These are phyloP conservation scores for Alloascoidea africana DNA, from an alignment of 805 yeast species.

Conservation along the genomic window DNA sequence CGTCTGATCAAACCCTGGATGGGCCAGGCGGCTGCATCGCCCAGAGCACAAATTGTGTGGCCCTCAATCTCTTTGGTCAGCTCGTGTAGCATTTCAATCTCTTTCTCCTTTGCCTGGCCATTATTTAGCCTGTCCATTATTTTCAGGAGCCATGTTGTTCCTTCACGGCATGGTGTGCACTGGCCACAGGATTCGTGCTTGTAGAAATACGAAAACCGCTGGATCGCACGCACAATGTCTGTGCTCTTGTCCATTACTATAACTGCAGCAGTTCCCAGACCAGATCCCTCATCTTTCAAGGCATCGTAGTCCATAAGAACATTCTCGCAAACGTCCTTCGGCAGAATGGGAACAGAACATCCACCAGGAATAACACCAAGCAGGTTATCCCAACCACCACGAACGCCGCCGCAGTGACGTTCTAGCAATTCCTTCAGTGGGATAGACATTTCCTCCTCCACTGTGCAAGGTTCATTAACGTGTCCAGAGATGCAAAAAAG, in stretches of 20 bases:
- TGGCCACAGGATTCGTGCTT: slow-evolving; percentile 92
- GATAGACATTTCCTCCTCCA: slow-evolving; percentile 89
- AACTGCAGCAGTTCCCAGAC: slow-evolving; percentile 87
- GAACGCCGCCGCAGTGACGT: slow-evolving; percentile 81
- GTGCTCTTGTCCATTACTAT: slow-evolving; percentile 83
- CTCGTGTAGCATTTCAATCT: slow-evolving; percentile 75
- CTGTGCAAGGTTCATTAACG: slow-evolving; percentile 85
- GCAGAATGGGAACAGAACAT: slow-evolving; percentile 72
- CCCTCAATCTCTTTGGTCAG: slow-evolving; percentile 81
- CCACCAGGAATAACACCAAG: slow-evolving; percentile 87
- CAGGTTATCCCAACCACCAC: slow-evolving; percentile 88
- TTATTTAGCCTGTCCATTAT: slow-evolving; percentile 70
- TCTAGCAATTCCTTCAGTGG: slow-evolving; percentile 73
- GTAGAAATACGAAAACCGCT: slow-evolving; percentile 71
- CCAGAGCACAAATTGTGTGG: slow-evolving; percentile 84
- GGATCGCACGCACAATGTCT: slow-evolving; percentile 74
- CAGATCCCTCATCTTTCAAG: slow-evolving; percentile 70
- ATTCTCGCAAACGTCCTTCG: slow-evolving; percentile 47
- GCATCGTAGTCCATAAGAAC: slow-evolving; percentile 84
- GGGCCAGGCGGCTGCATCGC: slow-evolving; percentile 93
- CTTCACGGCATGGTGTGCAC: slow-evolving; percentile 92
- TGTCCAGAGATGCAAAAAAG: slow-evolving; percentile 81
- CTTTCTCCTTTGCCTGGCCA: slow-evolving; percentile 71
- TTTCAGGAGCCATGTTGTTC: slow-evolving; percentile 72
- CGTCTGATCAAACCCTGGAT: slow-evolving; percentile 77